Base-by-base conservation (phyloP, 257 asterid genomes). In the Scutellaria minor region DNA sequence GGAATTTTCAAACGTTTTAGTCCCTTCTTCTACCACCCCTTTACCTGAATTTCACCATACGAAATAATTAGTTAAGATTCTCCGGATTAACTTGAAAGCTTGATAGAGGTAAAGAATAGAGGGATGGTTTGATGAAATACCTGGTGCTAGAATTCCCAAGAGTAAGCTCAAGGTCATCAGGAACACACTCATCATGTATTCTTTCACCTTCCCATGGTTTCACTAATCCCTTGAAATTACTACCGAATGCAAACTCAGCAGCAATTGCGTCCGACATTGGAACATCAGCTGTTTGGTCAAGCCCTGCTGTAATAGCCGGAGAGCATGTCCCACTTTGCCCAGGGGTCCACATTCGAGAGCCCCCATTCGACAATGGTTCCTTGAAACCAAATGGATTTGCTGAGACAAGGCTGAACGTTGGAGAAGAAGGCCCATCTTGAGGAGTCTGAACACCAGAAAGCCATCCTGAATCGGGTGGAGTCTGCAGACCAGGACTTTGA, bases 131-230 rank as follows among this genome's bases (percentile, higher is more conserved):
- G 48, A 22, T 20, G 6, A 53, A 42, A 40, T 86, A 93, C 95
- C 96, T 88, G 82, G 97, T 89, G 72, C 70, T 83, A 47, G 97
- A 80, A 83, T 87, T 92, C 72, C 99, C 99, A 63, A 95, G 96
- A 48, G 97, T 95, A 66, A 95, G 95, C 86, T 90, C 97, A 20
- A 95, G 99, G 66, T 95, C 99, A 76, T 95, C 99, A 5, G 90
- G 87, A 66, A 82, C 89, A 73, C 97, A 91, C 68, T 94, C 99
- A 45, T 94, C 99, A 14, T 94, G 99, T 69, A 91, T 94, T 78
- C 93, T 89, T 79, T 94, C 99, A 9, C 97, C 99, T 87, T 91
- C 97, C 99, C 99, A 94, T 11, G 99, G 85, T 68, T 87, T 94
- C 71, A 95, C 99, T 37, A 95, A 70, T 37, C 97, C 97, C 82